phyloP scores from a whole-genome alignment of 2,329 filamentous ascomycete species.

The Cladosporium colombiae region DNA sequence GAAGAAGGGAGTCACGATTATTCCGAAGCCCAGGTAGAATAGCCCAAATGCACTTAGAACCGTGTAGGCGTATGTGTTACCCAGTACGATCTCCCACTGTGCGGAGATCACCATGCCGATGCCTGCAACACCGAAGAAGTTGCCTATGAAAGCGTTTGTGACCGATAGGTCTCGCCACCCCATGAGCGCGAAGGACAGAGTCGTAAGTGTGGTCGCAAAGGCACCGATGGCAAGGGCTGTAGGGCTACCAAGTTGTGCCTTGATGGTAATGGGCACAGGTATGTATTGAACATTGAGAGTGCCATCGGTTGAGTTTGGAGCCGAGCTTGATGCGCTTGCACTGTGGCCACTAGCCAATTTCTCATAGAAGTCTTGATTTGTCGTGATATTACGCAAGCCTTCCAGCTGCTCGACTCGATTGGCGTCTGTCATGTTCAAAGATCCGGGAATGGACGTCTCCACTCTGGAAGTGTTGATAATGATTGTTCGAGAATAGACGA shows the following conservation, averaged over 20 bases:
- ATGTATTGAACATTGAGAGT: conserved; percentile 25
- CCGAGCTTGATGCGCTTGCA: conserved; percentile 20
- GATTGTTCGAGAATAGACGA: neutral
- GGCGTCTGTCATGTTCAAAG: conserved; percentile 26
- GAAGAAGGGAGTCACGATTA: conserved; percentile 50
- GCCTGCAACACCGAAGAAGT: conserved; percentile 56
- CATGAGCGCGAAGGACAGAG: conserved; percentile 57
- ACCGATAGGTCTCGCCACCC: conserved; percentile 55
- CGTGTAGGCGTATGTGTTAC: conserved; percentile 56
- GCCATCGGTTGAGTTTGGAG: neutral
- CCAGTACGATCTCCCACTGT: conserved; percentile 57
- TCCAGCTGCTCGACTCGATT: conserved; percentile 35
- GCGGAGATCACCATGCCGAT: conserved; percentile 57
- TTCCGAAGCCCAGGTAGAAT: conserved; percentile 54
- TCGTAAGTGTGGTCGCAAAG: conserved; percentile 57
- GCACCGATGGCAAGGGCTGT: conserved; percentile 55
- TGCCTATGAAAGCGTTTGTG: conserved; percentile 55
- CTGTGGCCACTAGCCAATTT: conserved; percentile 32
- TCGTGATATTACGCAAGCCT: conserved; percentile 31
- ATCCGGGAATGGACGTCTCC: no score
- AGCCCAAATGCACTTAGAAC: conserved; percentile 58
- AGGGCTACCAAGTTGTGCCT: conserved; percentile 36
- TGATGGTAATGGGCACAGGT: conserved; percentile 36
- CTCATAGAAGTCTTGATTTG: conserved; percentile 32
- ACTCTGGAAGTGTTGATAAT: neutral